Conservation (phyloP, 176 grass and related monocot species). For the Ensete ventricosum region DNA sequence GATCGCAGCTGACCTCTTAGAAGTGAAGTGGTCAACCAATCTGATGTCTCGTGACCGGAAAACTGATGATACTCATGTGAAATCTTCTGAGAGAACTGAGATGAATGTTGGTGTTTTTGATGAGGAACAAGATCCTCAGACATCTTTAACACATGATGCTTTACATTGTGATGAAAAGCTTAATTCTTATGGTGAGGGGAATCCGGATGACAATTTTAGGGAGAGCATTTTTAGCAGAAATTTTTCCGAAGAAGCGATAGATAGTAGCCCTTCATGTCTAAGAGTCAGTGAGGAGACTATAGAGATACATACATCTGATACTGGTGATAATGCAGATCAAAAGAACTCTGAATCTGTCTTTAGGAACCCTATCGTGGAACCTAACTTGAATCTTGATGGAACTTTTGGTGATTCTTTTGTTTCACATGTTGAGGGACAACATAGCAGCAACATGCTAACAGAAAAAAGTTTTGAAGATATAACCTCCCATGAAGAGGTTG, state of each 20-base stretch:
- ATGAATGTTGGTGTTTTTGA: constrained; percentile 13
- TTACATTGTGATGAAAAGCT: constrained; percentile 23
- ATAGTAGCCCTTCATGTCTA: constrained; percentile 21
- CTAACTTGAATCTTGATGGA: constrained; percentile 5
- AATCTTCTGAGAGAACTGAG: constrained; percentile 23
- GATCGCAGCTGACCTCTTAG: constrained; percentile 80
- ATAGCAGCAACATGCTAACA: constrained; percentile 16
- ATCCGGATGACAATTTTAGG: constrained; percentile 8
- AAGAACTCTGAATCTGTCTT: constrained; percentile 25
- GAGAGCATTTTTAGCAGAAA: constrained; percentile 15
- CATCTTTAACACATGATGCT: constrained; percentile 10
- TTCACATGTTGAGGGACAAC: constrained; percentile 4
- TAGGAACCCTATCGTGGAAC: constrained; percentile 14
- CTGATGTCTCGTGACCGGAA: constrained; percentile 25
- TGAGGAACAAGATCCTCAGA: constrained; percentile 23
- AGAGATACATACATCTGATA: constrained; percentile 29
- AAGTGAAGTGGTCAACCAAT: constrained; percentile 77
- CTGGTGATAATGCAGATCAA: constrained; percentile 20
- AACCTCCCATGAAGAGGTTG: constrained; percentile 22
- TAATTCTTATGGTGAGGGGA: constrained; percentile 18
- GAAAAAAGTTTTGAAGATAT: constrained; percentile 26
- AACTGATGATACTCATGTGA: constrained; percentile 19
- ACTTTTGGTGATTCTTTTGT: neutral
- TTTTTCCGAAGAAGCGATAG: constrained; percentile 27
- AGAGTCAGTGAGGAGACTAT: constrained; percentile 30